Conservation (phyloP, 2,329 filamentous ascomycete species). For the Colletotrichum liriopes region DNA sequence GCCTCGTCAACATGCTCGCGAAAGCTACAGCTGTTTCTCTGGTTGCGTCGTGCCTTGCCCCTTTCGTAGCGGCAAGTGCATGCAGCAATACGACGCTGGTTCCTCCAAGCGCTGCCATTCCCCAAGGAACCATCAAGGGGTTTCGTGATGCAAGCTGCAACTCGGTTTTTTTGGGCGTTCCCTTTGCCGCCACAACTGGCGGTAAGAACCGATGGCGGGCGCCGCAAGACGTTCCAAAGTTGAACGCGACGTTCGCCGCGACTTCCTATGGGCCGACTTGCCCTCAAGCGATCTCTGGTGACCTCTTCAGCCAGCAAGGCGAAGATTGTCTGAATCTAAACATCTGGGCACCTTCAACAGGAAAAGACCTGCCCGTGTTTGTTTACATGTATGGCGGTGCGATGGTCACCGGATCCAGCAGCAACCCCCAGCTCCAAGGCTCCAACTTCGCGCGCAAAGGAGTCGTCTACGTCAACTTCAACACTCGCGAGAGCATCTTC, state of each 20-base stretch:
- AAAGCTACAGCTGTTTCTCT: conserved; percentile 20
- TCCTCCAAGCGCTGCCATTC: conserved; percentile 40
- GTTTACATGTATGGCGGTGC: conserved; percentile 63
- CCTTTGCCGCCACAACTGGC: conserved; percentile 57
- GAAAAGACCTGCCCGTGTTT: conserved; percentile 52
- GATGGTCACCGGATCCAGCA: conserved; percentile 59
- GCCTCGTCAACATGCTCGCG: conserved; percentile 25
- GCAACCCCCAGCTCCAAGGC: conserved; percentile 57
- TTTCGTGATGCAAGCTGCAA: conserved; percentile 53
- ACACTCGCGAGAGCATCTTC: conserved; percentile 59
- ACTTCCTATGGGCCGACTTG: conserved; percentile 48
- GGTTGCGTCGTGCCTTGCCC: conserved; percentile 17
- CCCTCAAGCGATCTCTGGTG: conserved; percentile 46
- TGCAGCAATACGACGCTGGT: conserved; percentile 15
- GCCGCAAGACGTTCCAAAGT: conserved; percentile 48
- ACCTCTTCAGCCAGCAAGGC: conserved; percentile 46
- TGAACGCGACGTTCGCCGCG: conserved; percentile 45
- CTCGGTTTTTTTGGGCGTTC: conserved; percentile 57
- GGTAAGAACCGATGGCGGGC: conserved; percentile 53
- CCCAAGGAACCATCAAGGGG: conserved; percentile 53
- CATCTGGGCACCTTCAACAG: conserved; percentile 52
- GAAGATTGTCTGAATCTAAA: conserved; percentile 62
- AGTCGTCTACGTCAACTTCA: conserved; percentile 57
- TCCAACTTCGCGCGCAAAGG: conserved; percentile 56
- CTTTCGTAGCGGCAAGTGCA: conserved; percentile 6